phyloP scores from a whole-genome alignment of 2,329 filamentous ascomycete genomes.

The Arthrobotrys sphaeroides region DNA sequence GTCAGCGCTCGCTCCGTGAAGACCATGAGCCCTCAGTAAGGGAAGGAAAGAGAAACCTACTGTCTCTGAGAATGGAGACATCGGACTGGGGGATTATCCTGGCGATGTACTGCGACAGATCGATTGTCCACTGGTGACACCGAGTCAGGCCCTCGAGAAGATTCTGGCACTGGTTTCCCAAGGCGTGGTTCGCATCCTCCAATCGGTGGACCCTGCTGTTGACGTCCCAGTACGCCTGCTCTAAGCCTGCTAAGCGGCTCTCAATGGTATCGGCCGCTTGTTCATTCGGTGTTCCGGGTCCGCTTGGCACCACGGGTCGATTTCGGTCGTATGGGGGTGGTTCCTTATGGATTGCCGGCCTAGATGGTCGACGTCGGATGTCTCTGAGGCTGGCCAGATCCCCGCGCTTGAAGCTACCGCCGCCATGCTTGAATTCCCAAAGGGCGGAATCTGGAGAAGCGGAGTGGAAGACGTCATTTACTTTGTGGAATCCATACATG shows the following conservation, averaged over 20 bases:
- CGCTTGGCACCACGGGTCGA: constrained; percentile 79
- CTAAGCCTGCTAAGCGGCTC: constrained; percentile 76
- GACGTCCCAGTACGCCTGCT: constrained; percentile 84
- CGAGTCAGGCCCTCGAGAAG: constrained; percentile 82
- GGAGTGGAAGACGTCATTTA: constrained; percentile 97
- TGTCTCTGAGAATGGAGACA: constrained; percentile 80
- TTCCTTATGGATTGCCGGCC: constrained; percentile 90
- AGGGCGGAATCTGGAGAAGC: constrained; percentile 90
- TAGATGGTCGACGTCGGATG: constrained; percentile 92
- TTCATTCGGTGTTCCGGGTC: constrained; percentile 82
- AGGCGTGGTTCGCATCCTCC: constrained; percentile 81
- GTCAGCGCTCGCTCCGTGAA: constrained; percentile 29
- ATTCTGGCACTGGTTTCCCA: constrained; percentile 82
- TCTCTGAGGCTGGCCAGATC: constrained; percentile 90
- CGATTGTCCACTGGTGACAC: constrained; percentile 67
- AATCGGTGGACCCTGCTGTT: constrained; percentile 78
- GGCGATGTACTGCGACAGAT: constrained; percentile 77
- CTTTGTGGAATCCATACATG: constrained; percentile 99
- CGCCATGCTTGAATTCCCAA: constrained; percentile 99
- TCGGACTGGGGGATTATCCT: constrained; percentile 79
- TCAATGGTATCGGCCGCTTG: constrained; percentile 78
- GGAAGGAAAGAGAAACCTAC: constrained; percentile 67
- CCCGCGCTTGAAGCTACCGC: constrained; percentile 94
- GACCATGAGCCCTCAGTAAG: constrained; percentile 63
- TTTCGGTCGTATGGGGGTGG: constrained; percentile 77